Evolutionary conservation across 805 yeast species (phyloP), one percentile per base, ranked within the genome.

Genomic region (Starmerella bacillaris): DNA sequence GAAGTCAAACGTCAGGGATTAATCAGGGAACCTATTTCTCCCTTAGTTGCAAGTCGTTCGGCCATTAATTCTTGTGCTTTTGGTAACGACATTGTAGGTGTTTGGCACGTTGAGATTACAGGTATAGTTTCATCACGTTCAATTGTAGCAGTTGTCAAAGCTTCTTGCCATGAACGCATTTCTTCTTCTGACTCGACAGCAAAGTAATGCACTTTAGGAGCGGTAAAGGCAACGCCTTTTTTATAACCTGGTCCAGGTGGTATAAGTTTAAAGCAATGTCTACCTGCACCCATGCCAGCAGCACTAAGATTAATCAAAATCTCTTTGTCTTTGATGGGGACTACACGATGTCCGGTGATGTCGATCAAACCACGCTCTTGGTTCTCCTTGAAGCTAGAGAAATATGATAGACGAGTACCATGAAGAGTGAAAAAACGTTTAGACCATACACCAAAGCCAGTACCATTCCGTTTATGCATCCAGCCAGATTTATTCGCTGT

Each of bases 211-310:
- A 83, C 78, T 45, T 83, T 80, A 20, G 94, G 98, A 44, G 84
- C 94, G 0, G 99, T 89, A 55, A 89, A 89, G 0, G 94, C 84
- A 38, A 89, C 68, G 0, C 96, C 96, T 58, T 84, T 86, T 45
- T 76, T 74, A 35, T 86, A 79, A 0, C 99, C 99, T 0, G 96
- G 96, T 2, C 92, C 93, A 0, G 99, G 99, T 7, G 99, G 99
- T 3, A 84, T 71, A 9, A 89, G 55, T 55, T 84, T 84, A 63
- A 89, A 86, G 50, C 94, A 82, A 52, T 72, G 79, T 27, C 92
- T 66, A n/a, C 96, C 96, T 30, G 78, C 75, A 6, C 95, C 94
- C 3, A 93, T 77, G 21, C 86, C 74, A 0, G 94, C 89, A 1
- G 96, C 95, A 55, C 79, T 79, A 31, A 86, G 58, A 0, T 94